Evolutionary conservation across 139 green algal species (phyloP).

Genomic region (Yamagishiella unicocca): DNA sequence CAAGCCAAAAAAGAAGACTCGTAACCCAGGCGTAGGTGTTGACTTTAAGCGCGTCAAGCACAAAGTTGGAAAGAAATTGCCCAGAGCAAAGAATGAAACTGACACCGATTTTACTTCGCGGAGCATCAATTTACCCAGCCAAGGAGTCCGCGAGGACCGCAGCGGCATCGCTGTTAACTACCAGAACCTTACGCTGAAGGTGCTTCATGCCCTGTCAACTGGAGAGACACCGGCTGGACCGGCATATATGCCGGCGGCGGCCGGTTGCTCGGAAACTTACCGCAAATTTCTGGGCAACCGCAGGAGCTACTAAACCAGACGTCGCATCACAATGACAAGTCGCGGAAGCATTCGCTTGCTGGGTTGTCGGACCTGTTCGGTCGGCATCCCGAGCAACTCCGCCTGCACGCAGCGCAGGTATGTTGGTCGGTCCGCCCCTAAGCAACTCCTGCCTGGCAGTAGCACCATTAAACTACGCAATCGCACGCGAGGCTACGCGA

Average conservation of each 20-base stretch:
- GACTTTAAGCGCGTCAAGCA: slow-evolving; percentile 90
- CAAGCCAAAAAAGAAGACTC: slow-evolving; percentile 59
- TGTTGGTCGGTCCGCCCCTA: not conserved
- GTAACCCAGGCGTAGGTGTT: slow-evolving; percentile 82
- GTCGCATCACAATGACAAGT: slow-evolving; percentile 83
- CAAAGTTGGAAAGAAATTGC: slow-evolving; percentile 89
- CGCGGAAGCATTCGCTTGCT: slow-evolving; percentile 74
- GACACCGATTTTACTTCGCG: slow-evolving; percentile 77
- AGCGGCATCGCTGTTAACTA: slow-evolving; percentile 75
- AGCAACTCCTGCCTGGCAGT: too few relatives aligned
- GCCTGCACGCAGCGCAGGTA: slow-evolving; percentile 36
- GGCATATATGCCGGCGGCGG: not conserved
- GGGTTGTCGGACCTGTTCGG: slow-evolving; percentile 81
- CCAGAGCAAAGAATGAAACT: slow-evolving; percentile 86
- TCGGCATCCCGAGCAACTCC: slow-evolving; percentile 71
- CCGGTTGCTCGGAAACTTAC: not conserved
- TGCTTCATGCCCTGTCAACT: slow-evolving; percentile 41
- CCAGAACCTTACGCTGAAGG: slow-evolving; percentile 87
- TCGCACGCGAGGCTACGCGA: too few relatives aligned
- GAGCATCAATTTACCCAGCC: slow-evolving; percentile 80
- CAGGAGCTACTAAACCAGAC: slow-evolving; percentile 88
- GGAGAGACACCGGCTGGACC: not conserved
- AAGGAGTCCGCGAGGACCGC: slow-evolving; percentile 74
- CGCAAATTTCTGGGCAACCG: not conserved
- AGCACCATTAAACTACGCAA: too few relatives aligned